Conservation (phyloP, 2,329 filamentous ascomycete species). For the Rhynchosporium graminicola region DNA sequence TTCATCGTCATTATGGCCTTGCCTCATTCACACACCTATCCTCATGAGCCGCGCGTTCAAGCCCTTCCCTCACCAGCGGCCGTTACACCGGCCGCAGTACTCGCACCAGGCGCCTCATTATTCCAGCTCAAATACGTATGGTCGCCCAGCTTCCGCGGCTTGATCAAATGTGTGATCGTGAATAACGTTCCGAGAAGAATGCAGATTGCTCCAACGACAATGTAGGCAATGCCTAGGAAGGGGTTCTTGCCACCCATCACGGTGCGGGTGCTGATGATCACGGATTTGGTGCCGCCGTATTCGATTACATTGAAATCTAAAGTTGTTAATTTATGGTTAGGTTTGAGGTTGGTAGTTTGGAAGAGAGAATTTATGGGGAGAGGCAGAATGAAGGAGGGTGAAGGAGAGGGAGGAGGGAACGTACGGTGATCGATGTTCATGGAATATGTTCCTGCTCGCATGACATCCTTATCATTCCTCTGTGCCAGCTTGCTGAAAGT, state of each 20-base stretch:
- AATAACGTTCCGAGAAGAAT: conserved; percentile 86
- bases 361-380: neutral
- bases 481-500: conserved; percentile 92
- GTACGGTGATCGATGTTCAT: conserved; percentile 77
- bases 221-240: conserved; percentile 93
- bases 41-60: neutral
- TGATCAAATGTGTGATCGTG: conserved; percentile 86
- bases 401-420: conserved; percentile 42
- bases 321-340: conserved; percentile 12
- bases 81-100: conserved; percentile 44
- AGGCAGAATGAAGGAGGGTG: neutral
- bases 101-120: conserved; percentile 60
- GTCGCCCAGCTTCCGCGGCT: conserved; percentile 95
- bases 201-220: conserved; percentile 91
- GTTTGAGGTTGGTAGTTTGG: neutral
- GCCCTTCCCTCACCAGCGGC: conserved; percentile 18
- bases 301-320: conserved; percentile 76
- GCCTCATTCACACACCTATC: too few relatives aligned
- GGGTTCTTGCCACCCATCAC: conserved; percentile 94
- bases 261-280: conserved; percentile 85
- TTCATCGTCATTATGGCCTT: too few relatives aligned
- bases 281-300: conserved; percentile 86
- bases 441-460: conserved; percentile 73
- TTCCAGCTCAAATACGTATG: conserved; percentile 99
- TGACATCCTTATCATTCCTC: conserved; percentile 70